Evolutionary conservation across 2,329 filamentous ascomycete genomes (phyloP), one percentile per base, ranked within the genome.

Genomic region (Cladophialophora carrionii): DNA sequence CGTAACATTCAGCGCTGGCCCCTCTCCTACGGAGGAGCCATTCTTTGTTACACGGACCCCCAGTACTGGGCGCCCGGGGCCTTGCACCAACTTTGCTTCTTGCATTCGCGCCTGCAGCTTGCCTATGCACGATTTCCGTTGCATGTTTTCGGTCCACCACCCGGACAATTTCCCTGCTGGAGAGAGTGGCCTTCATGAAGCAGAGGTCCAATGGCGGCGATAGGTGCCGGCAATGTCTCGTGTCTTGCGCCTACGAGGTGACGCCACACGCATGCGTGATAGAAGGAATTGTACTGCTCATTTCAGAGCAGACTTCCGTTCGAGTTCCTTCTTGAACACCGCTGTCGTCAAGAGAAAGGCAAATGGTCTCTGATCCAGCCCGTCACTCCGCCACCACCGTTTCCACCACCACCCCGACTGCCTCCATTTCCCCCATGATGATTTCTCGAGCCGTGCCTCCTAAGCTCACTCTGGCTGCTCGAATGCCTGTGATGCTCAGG

Each of bases 351-450:
- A 54, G 65, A 60, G 41, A 67, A 67, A 17, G 70, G 70, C 34
- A 70, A 51, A 59, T 70, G 70, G 57, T 70, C 64, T 64, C 72
- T 71, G 29, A 76, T 65, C 74, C 74, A 76, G 32, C 67, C 70
- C 14, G 70, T 65, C 2, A 75, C 56, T n/a, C 73, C 73, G 56
- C 41, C 59, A 31, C 62, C 61, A 68, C 71, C 41, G 63, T 41
- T 60, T 43, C 49, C 65, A 22, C 61, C 49, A 22, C 61, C 49
- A 32, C 49, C 54, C 41, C 57, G 49, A 54, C 41, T 58, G 46
- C 62, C 51, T 24, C 57, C 51, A 24, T 12, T 49, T 12, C 43
- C 49, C 5, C 26, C 22, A 24, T 34, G n/a, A 17, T 57, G 60
- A 26, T 12, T 37, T 46, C 63, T 57, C 29, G 65, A 62, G 54